These are phyloP conservation scores for Russula olivacea DNA, from an alignment of 768 basidiomycete genomes.

Conservation along the genomic window DNA sequence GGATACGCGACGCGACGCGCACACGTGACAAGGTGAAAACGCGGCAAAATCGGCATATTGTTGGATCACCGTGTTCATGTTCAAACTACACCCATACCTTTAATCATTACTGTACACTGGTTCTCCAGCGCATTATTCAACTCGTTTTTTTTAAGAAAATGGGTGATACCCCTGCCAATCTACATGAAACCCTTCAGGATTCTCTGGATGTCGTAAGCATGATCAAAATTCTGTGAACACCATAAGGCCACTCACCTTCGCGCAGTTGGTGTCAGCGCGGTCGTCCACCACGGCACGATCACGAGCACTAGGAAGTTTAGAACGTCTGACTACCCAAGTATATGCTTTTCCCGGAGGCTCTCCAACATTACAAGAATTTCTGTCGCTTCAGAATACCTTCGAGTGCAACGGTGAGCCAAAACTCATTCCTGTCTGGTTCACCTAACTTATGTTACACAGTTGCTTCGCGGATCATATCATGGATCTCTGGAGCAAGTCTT, in stretches of 20 bases:
- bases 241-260: neutral
- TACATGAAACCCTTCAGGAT: conserved; percentile 49
- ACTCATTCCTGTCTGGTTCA: conserved; percentile 1
- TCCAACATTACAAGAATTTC: conserved; percentile 42
- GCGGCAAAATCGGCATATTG: too few species aligned
- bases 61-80: too few species aligned
- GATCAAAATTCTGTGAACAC: neutral
- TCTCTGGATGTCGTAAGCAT: conserved; percentile 62
- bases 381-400: conserved; percentile 65
- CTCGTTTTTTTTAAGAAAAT: neutral
- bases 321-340: conserved; percentile 38
- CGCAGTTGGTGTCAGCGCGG: conserved; percentile 58
- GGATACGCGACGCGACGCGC: conserved; percentile 9
- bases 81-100: neutral
- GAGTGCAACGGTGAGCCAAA: conserved; percentile 67
- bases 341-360: conserved; percentile 43
- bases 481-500: conserved; percentile 49
- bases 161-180: conserved; percentile 11
- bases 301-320: conserved; percentile 48
- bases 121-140: neutral
- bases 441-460: conserved; percentile 39
- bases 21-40: conserved; percentile 14
- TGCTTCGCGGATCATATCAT: conserved; percentile 56
- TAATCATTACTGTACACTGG: neutral
- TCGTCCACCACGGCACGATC: conserved; percentile 47